A percentile compares a stretch with the other conserved stretches of the same genome.
These are phyloP conservation scores for Chytridiales sp. DNA, from an alignment of 371 early-diverging fungal genomes.

Conservation along the genomic window DNA sequence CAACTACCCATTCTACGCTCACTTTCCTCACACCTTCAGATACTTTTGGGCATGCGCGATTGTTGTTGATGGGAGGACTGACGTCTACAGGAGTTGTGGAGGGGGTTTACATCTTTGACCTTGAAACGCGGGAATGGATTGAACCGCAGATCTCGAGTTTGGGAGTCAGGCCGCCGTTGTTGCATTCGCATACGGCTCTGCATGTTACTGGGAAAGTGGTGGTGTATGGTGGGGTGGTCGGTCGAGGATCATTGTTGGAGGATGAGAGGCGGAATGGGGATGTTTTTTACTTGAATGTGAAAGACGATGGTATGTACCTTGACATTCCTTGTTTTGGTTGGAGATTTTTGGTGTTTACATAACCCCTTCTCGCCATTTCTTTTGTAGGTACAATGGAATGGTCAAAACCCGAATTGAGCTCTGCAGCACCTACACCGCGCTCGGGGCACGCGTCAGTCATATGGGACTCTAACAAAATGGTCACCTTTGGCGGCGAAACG, in stretches of 20 bases:
- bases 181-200: slow-evolving; percentile 9
- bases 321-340: too few species aligned
- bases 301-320: background rate
- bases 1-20: background rate
- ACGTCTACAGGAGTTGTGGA: background rate
- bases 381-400: slow-evolving; percentile 1
- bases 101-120: slow-evolving; percentile 9
- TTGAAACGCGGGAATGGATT: background rate
- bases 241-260: too few species aligned
- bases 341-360: too few species aligned
- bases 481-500: slow-evolving; percentile 15
- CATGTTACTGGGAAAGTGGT: background rate
- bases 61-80: slow-evolving; percentile 3
- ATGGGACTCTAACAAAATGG: slow-evolving; percentile 13
- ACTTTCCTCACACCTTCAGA: slow-evolving; percentile 7
- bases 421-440: background rate
- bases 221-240: slow-evolving; percentile 13
- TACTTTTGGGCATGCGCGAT: background rate
- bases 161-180: background rate
- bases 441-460: slow-evolving; percentile 1
- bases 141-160: background rate
- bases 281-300: slow-evolving; percentile 1
- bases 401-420: background rate
- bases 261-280: background rate
- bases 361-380: too few species aligned